Percentiles rank a stretch among this genome's conserved stretches.
Evolutionary conservation across 768 basidiomycete genomes (phyloP).

Genomic region (Pleurotus tuoliensis): DNA sequence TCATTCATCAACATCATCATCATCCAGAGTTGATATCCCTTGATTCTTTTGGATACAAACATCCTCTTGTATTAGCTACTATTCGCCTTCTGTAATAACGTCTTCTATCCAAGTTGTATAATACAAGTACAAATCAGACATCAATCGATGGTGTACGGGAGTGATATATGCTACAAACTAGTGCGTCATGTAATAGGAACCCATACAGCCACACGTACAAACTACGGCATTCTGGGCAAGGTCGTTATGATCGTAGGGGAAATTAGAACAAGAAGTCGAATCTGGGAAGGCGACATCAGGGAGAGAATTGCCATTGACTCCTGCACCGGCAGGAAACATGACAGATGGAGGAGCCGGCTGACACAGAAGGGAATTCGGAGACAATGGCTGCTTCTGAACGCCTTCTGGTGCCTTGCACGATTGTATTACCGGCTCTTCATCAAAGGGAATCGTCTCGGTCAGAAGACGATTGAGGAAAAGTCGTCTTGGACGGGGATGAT

Average conservation of each 20-base stretch:
- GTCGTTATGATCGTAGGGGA: constrained; percentile 4
- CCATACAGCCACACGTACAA: constrained; percentile 36
- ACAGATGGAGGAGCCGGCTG: constrained; percentile 5
- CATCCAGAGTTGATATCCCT: no score
- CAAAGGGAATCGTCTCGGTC: constrained; percentile 35
- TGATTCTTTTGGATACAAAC: no score
- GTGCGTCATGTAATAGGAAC: constrained; percentile 22
- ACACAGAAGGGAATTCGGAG: constrained; percentile 3
- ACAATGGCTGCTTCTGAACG: constrained; percentile 1
- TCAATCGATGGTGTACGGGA: neutral
- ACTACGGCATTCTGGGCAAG: constrained; percentile 8
- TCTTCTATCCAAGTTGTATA: no score
- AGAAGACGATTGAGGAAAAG: constrained; percentile 42
- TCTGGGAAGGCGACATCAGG: neutral
- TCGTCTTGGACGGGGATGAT: constrained; percentile 43
- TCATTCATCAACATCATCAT: no score
- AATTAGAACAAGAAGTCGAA: constrained; percentile 3
- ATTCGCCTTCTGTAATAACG: no score
- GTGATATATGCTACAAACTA: constrained; percentile 6
- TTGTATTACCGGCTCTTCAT: constrained; percentile 22
- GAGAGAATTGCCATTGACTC: neutral
- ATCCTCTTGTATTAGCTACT: no score
- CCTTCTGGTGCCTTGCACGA: neutral
- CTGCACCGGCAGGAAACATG: neutral
- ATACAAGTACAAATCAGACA: neutral